A percentile compares a stretch with the other conserved stretches of the same genome.
These are phyloP conservation scores for Coelastrella sp. DNA, from an alignment of 139 green algal genomes.

Conservation along the genomic window DNA sequence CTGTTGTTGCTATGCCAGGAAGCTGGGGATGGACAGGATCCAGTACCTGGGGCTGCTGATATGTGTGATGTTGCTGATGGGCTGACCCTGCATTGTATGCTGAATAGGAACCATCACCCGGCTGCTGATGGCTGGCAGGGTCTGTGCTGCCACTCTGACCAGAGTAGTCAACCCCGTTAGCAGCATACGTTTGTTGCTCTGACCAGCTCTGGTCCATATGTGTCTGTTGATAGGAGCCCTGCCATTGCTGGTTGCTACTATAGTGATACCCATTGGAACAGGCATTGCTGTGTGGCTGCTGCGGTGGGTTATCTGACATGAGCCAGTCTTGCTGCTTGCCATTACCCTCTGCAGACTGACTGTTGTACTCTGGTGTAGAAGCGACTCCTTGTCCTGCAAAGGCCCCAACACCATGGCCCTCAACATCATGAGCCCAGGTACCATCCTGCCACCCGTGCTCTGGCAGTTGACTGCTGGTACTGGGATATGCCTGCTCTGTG, in stretches of 20 bases:
- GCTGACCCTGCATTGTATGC: neutral
- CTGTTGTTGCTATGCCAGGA: conserved; percentile 24
- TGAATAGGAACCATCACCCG: neutral
- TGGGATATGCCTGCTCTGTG: too few species aligned
- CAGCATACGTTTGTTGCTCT: neutral
- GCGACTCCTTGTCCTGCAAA: too few species aligned
- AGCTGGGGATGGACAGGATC: conserved; percentile 35
- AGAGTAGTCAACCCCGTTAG: neutral
- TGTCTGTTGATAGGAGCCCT: neutral
- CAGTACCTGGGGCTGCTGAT: conserved; percentile 10
- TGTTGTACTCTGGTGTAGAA: neutral
- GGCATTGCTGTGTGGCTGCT: too few species aligned
- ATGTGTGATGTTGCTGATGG: neutral
- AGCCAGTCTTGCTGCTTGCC: too few species aligned
- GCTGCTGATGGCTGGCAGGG: neutral
- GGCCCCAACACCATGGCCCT: too few species aligned
- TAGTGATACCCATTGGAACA: too few species aligned
- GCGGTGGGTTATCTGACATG: too few species aligned
- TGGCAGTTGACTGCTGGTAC: too few species aligned
- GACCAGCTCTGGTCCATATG: neutral
- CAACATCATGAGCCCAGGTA: too few species aligned
- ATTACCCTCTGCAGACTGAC: neutral
- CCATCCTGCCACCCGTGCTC: too few species aligned
- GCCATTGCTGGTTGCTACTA: neutral
- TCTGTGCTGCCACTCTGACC: neutral